These are phyloP conservation scores for Beta lomatogona DNA, from an alignment of 179 eudicot genomes.

Conservation along the genomic window DNA sequence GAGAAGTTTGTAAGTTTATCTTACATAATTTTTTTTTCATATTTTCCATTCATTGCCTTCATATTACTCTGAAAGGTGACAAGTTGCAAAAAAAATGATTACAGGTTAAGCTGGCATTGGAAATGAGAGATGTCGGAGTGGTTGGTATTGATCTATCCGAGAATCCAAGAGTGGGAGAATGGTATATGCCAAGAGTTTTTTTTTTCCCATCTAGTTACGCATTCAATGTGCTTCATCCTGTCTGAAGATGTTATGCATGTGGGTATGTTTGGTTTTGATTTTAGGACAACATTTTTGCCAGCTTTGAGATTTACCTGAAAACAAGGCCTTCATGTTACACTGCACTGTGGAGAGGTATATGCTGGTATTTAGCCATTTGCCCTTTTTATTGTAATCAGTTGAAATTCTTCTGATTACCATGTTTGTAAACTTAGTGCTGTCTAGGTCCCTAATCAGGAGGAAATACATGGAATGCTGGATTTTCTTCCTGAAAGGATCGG, in stretches of 20 bases:
- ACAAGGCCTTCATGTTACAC: conserved; percentile 73
- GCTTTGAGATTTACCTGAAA: conserved; percentile 79
- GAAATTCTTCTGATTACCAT: conserved; percentile 37
- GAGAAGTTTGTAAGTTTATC: not conserved
- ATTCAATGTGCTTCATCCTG: conserved; percentile 7
- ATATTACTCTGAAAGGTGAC: conserved; percentile 16
- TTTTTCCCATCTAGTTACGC: too few species aligned
- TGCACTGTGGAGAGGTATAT: conserved; percentile 96
- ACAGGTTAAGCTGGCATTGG: conserved; percentile 83
- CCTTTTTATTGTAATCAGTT: not conserved
- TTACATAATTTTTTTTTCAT: not conserved
- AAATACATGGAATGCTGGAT: conserved; percentile 86
- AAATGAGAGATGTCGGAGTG: conserved; percentile 71
- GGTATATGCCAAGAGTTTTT: conserved; percentile 43
- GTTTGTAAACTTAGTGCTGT: conserved; percentile 51
- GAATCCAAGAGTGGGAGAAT: conserved; percentile 85
- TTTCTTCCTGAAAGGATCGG: conserved; percentile 88
- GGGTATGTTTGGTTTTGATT: conserved; percentile 15
- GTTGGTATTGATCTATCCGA: conserved; percentile 96
- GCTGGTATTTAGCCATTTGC: conserved; percentile 5
- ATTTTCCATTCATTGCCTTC: not conserved
- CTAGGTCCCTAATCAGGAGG: conserved; percentile 91
- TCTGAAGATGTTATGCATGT: conserved; percentile 15
- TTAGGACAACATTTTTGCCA: conserved; percentile 79
- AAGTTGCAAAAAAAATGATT: conserved; percentile 14